These are phyloP conservation scores for Candida coleopterorum DNA, from an alignment of 805 yeast species.

Conservation along the genomic window DNA sequence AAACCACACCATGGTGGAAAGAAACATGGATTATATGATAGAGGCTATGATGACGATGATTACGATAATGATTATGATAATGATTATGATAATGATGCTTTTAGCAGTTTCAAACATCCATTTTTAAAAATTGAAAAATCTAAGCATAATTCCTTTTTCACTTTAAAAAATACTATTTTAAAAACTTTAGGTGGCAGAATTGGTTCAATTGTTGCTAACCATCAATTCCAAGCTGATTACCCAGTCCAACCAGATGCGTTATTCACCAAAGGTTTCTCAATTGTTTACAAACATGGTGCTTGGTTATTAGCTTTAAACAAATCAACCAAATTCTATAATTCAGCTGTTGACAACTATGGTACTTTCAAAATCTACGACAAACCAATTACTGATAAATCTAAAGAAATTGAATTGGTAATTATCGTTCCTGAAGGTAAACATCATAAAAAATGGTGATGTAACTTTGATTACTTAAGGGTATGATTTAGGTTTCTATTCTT, in stretches of 20 bases:
- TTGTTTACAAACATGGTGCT: background rate
- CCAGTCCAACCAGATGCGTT: too few species aligned
- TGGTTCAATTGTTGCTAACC: constrained; percentile 8
- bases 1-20: too few species aligned
- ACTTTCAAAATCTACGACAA: constrained; percentile 1
- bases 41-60: too few species aligned
- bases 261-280: background rate
- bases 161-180: constrained; percentile 36
- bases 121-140: constrained; percentile 2
- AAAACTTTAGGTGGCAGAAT: constrained; percentile 15
- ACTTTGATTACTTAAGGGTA: too few species aligned
- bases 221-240: constrained; percentile 9
- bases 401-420: constrained; percentile 1
- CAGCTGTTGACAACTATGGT: background rate
- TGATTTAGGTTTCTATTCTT: too few species aligned
- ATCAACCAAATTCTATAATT: constrained; percentile 1
- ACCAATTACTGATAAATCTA: background rate
- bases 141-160: background rate
- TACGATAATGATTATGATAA: background rate
- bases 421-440: background rate
- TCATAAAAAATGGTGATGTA: background rate
- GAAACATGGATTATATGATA: too few species aligned
- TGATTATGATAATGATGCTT: too few species aligned
- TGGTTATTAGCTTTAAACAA: constrained; percentile 2
- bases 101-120: too few species aligned